Percentiles rank a stretch among this genome's conserved stretches.
Conservation (phyloP, 2,329 filamentous ascomycete genomes). For the Furcasterigmium furcatum region DNA sequence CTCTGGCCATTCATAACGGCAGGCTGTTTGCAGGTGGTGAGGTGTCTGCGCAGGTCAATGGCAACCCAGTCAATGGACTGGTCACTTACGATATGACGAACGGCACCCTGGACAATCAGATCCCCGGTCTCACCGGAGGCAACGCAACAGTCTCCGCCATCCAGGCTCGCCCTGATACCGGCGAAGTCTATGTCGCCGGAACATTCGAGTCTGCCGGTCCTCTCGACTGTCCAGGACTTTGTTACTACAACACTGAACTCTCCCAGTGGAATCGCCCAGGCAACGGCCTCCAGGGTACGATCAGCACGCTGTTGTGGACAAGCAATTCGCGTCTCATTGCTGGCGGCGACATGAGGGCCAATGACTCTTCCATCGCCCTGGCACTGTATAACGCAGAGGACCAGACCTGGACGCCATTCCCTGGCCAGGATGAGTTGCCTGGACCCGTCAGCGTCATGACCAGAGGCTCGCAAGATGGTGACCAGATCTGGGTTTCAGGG, state of each 20-base stretch:
- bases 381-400: constrained; percentile 69
- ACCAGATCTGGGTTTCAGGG: constrained; percentile 81
- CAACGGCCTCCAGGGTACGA: constrained; percentile 65
- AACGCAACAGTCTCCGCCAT: constrained; percentile 75
- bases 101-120: constrained; percentile 63
- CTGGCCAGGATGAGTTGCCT: constrained; percentile 64
- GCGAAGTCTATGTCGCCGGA: constrained; percentile 82
- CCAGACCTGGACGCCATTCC: constrained; percentile 62
- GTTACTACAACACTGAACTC: constrained; percentile 68
- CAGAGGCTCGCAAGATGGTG: constrained; percentile 67
- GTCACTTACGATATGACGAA: constrained; percentile 73
- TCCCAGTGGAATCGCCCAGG: constrained; percentile 81
- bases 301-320: constrained; percentile 73
- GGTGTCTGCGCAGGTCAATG: constrained; percentile 67
- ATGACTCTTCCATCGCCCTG: constrained; percentile 59
- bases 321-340: constrained; percentile 69
- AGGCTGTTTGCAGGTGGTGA: constrained; percentile 80
- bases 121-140: constrained; percentile 68
- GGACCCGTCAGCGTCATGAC: constrained; percentile 77
- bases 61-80: constrained; percentile 65
- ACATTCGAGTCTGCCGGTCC: constrained; percentile 80
- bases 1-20: constrained; percentile 64
- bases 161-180: constrained; percentile 63
- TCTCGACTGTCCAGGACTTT: constrained; percentile 78
- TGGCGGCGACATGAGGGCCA: constrained; percentile 71